Base-by-base conservation (phyloP, 2,329 filamentous ascomycete genomes). In the Chaetothyriales sp. region DNA sequence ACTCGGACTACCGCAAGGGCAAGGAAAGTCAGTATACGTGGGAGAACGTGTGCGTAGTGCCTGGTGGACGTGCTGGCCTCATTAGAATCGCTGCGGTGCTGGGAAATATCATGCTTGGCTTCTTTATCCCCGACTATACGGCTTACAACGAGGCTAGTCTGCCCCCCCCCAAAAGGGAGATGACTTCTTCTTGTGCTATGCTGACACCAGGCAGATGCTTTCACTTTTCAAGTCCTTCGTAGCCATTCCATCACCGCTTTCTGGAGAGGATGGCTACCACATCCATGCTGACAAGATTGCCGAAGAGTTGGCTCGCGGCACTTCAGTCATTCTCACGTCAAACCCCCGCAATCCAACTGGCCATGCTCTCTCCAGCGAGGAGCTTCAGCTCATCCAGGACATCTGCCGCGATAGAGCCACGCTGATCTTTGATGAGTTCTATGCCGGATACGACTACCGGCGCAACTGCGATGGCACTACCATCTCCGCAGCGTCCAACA, bases 1-100 rank as follows among this genome's bases (percentile, higher is more conserved):
- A 97, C 64, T 85, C 84, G 67, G 86, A 90, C 68, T 90, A 95
- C 64, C 82, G 90, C 58, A 73, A 90, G 71, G 88, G 85, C 64
- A 94, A 92, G 73, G 77, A 81, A 9, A 90, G 85, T 69, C 77
- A 94, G 70, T 97, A 97, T 68, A 94, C 86, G 5, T 95, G 87
- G 85, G 90, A 97, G 74, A 97, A 97, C 67, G 90, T 95, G 18
- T 89, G 86, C 67, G 94, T 97, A 66, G 90, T 97, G 2, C 90
- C 90, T 18, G 59, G 59, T 67, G 90, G 90, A 43, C 81, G 90
- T 62, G 90, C 90, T 33, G 90, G 90, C 47, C 73, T 97, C 70
- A 95, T 95, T 66, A 81, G 90, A 61, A 95, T 97, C 66, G 90
- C 90, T 18, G 90, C 90, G 49, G 89, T 97, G 5, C 72, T 97